Percentiles rank a stretch among this genome's conserved stretches.
Conservation (phyloP, 2,329 filamentous ascomycete species). For the Ophiostoma novo-ulmi region DNA sequence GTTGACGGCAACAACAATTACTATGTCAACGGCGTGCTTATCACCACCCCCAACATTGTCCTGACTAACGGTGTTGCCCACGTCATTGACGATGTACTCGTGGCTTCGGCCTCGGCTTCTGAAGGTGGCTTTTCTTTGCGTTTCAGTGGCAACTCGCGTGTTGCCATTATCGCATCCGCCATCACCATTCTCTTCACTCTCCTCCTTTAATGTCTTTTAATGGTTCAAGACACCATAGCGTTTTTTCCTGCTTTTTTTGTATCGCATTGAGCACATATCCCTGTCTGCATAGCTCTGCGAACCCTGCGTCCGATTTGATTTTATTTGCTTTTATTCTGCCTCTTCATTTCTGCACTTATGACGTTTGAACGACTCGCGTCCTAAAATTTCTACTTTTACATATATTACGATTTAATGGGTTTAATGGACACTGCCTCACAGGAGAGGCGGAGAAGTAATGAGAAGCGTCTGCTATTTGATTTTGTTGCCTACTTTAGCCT, state of each 20-base stretch:
- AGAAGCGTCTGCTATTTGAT: neutral
- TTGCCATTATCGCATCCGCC: neutral
- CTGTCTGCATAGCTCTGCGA: slow-evolving; percentile 13
- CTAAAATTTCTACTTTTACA: neutral
- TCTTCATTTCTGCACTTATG: slow-evolving; percentile 2
- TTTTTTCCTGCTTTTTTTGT: neutral
- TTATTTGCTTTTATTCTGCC: neutral
- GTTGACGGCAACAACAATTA: slow-evolving; percentile 25
- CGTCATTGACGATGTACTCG: slow-evolving; percentile 23
- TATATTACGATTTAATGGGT: slow-evolving; percentile 21
- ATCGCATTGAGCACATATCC: slow-evolving; percentile 14
- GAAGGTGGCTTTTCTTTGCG: slow-evolving; percentile 15
- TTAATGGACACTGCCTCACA: slow-evolving; percentile 11
- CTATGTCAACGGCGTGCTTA: slow-evolving; percentile 25
- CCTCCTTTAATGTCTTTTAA: neutral
- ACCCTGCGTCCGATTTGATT: neutral
- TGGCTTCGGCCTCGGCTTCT: slow-evolving; percentile 21
- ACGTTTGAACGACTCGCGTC: neutral
- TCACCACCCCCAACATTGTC: slow-evolving; percentile 24
- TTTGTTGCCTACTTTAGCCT: slow-evolving; percentile 1
- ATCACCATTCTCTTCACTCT: slow-evolving; percentile 17
- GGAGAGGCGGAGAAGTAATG: neutral
- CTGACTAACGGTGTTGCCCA: slow-evolving; percentile 25
- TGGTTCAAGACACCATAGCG: neutral
- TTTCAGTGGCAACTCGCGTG: neutral